phyloP scores from a whole-genome alignment of 2,329 filamentous ascomycete species.

The Colletotrichum cordylinicola region DNA sequence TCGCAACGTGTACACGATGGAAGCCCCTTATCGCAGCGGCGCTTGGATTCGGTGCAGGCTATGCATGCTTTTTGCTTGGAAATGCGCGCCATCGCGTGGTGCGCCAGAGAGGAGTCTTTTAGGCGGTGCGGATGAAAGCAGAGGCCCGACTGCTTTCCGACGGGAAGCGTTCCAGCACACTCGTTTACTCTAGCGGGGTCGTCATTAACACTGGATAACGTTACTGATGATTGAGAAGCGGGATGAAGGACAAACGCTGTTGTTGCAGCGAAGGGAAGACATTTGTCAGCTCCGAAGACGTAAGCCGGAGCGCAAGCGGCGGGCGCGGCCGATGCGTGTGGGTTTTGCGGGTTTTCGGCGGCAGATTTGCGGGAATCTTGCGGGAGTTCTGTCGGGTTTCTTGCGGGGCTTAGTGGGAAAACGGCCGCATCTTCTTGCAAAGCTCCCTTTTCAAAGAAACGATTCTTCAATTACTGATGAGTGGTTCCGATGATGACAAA shows the following conservation, averaged over 20 bases:
- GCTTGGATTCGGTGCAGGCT: constrained; percentile 38
- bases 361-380: constrained; percentile 3
- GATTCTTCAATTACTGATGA: fast-evolving
- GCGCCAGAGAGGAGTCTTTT: not conserved
- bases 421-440: not conserved
- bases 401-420: not conserved
- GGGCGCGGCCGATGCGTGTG: not conserved
- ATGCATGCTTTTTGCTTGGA: constrained; percentile 35
- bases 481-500: not conserved
- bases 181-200: not conserved
- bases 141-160: not conserved
- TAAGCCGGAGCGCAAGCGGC: not conserved
- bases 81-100: not conserved
- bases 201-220: not conserved
- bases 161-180: not conserved
- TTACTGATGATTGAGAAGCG: not conserved
- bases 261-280: not conserved
- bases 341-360: constrained; percentile 23
- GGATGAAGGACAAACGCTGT: not conserved
- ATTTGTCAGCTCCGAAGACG: not conserved
- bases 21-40: constrained; percentile 38
- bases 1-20: constrained; percentile 36
- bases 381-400: not conserved
- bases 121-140: not conserved
- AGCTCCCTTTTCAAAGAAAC: not conserved